Base-by-base conservation (phyloP, 2,329 filamentous ascomycete species). In the Aspergillus sp. region DNA sequence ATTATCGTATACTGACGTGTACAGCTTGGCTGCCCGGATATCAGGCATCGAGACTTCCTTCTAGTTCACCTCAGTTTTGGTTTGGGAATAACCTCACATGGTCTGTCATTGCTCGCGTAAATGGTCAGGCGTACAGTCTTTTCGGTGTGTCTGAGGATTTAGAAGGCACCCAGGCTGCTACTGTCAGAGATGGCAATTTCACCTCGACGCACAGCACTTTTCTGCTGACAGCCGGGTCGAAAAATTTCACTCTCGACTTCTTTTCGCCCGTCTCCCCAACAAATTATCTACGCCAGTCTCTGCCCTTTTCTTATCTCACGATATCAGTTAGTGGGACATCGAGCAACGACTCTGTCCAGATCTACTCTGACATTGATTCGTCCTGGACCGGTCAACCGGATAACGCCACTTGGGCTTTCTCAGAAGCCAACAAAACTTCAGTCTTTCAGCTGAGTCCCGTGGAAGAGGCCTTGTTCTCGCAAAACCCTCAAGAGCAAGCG, bases 291-390 rank as follows among this genome's bases (percentile, higher is more conserved):
- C 73, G 77, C 7, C 77, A 79, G 60, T 78, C 75, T 10, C 65
- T 78, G 39, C 77, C 77, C 6, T 79, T 76, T 60, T 64, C 71
- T 51, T 79, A 78, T 55, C 68, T 80, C n/a, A 79, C 75, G 1
- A 72, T 78, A 15, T 74, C 75, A 15, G 70, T 70, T 3, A 61
- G 63, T 9, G 68, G 63, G 9, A 9, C 8, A 28, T 28, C 52
- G 2, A 64, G 57, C 6, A 64, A 67, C 43, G 61, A 61, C 30
- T 61, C 65, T 9, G 69, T 79, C 8, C 76, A 79, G 58, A 68
- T 79, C 4, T 77, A 77, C 59, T 73, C 72, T 7, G 76, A 77
- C 55, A 77, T 79, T 45, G 76, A 78, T 60, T 70, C 73, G 23
- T 72, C 69, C 25, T 80, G 76, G 75, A 74, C 75, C 8, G 78